A percentile compares a stretch with the other conserved stretches of the same genome.
Conservation (phyloP, 495 filamentous ascomycete species). For the Xylaria telfairii region DNA sequence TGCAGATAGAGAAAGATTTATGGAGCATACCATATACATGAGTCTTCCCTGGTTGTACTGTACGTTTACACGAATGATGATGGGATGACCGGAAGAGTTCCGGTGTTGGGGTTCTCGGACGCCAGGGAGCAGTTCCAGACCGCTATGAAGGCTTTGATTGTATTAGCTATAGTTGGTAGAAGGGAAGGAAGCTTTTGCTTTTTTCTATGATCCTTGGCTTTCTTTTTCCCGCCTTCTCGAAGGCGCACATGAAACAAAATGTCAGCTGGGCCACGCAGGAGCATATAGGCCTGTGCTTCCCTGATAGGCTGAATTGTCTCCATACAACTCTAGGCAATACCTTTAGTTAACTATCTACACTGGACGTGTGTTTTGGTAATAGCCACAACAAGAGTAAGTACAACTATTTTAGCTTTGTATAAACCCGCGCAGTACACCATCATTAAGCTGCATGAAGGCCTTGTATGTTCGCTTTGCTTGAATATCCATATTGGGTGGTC, state of each 20-base stretch:
- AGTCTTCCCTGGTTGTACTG: neutral
- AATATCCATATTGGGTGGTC: neutral
- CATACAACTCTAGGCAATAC: neutral
- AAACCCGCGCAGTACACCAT: neutral
- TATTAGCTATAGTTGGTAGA: neutral
- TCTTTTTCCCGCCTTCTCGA: neutral
- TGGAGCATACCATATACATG: too few species aligned
- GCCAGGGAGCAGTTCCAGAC: neutral
- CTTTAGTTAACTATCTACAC: neutral
- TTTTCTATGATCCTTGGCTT: neutral
- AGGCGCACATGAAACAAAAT: slow-evolving; percentile 6
- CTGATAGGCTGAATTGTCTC: neutral
- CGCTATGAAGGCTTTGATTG: neutral
- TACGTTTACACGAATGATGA: neutral
- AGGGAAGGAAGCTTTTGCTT: neutral
- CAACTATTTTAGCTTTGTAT: too few species aligned
- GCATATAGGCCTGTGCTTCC: neutral
- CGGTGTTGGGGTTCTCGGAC: neutral
- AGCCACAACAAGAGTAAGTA: neutral
- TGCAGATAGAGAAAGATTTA: too few species aligned
- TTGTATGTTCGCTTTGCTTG: neutral
- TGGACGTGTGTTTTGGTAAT: neutral
- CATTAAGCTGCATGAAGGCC: neutral
- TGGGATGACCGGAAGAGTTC: slow-evolving; percentile 5
- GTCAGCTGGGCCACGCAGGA: neutral